Conservation (phyloP, 192 early-diverging fungal genomes). For the Coemansia sp. region DNA sequence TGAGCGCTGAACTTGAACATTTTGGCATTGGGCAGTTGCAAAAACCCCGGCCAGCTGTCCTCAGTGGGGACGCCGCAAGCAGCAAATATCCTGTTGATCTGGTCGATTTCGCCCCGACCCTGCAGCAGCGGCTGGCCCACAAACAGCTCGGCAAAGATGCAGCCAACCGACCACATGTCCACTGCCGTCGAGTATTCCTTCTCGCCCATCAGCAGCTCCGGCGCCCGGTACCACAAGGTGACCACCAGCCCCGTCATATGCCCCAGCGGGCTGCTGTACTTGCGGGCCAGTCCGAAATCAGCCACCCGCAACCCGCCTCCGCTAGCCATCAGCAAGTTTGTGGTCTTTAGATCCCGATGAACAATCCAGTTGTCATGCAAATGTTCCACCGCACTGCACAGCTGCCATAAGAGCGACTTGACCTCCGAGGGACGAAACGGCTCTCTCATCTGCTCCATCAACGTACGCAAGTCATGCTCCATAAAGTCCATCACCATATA, state of each 20-base stretch:
- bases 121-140: conserved; percentile 79
- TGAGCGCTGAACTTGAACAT: conserved; percentile 68
- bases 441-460: conserved; percentile 80
- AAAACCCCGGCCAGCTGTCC: conserved; percentile 70
- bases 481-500: conserved; percentile 99
- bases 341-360: conserved; percentile 89
- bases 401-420: conserved; percentile 72
- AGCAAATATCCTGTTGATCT: conserved; percentile 81
- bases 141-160: conserved; percentile 94
- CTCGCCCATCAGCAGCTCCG: conserved; percentile 89
- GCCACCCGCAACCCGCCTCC: conserved; percentile 89
- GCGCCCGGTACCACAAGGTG: conserved; percentile 95
- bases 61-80: conserved; percentile 85
- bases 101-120: conserved; percentile 78
- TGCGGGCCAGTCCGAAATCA: conserved; percentile 95
- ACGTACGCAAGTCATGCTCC: conserved; percentile 88
- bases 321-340: conserved; percentile 71
- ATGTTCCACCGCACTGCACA: conserved; percentile 77
- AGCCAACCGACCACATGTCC: conserved; percentile 97
- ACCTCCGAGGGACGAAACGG: conserved; percentile 86
- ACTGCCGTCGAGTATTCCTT: conserved; percentile 80
- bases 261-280: conserved; percentile 74
- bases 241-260: conserved; percentile 91
- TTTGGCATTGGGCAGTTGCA: conserved; percentile 61
- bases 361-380: conserved; percentile 85